Percentiles rank a stretch among this genome's conserved stretches.
phyloP scores from a whole-genome alignment of 352 stramenopile species.

The Saprolegnia diclina region DNA sequence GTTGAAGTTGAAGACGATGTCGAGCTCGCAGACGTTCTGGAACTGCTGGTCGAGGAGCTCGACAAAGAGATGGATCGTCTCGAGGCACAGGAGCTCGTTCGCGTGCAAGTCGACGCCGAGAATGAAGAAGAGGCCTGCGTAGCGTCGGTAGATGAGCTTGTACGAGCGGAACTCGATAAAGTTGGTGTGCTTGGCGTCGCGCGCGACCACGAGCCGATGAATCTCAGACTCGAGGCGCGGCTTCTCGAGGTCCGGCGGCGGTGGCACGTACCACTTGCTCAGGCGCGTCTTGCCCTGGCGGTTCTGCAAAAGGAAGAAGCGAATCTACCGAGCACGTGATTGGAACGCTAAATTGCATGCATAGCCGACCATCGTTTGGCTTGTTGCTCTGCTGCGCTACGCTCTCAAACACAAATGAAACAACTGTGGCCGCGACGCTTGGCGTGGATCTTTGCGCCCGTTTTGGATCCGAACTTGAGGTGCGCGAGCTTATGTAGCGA shows the following conservation, averaged over 20 bases:
- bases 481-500: neutral
- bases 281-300: conserved; percentile 98
- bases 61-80: conserved; percentile 98
- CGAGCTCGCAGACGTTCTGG: conserved; percentile 98
- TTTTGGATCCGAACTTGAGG: neutral
- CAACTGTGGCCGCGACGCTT: neutral
- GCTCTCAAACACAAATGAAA: neutral
- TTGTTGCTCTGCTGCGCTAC: neutral
- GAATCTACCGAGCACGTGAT: conserved; percentile 54
- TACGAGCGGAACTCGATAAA: conserved; percentile 98
- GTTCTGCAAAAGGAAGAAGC: conserved; percentile 99
- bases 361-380: neutral
- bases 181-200: conserved; percentile 91
- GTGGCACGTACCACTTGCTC: conserved; percentile 97
- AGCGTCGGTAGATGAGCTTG: conserved; percentile 98
- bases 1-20: conserved; percentile 94
- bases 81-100: conserved; percentile 97
- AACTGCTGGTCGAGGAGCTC: conserved; percentile 98
- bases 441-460: neutral
- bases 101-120: conserved; percentile 93
- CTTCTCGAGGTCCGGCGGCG: conserved; percentile 77
- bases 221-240: conserved; percentile 86
- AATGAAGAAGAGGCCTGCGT: conserved; percentile 98
- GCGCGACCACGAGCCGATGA: conserved; percentile 81
- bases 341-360: neutral